phyloP scores from a whole-genome alignment of 2,329 filamentous ascomycete genomes.

The Fusarium mundagurra region DNA sequence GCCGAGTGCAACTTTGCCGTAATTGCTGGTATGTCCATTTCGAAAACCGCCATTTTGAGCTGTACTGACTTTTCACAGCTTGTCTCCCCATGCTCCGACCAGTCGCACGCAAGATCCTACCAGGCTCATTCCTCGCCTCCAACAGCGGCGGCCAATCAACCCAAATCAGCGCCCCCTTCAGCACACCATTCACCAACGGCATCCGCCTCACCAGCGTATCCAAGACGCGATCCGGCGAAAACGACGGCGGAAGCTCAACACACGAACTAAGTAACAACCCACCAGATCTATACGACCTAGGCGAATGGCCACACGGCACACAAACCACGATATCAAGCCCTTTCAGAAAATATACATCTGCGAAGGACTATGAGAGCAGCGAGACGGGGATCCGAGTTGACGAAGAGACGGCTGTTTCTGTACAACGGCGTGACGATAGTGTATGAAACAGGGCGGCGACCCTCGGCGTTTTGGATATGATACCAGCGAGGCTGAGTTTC shows the following conservation, averaged over 20 bases:
- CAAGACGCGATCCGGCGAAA: conserved; percentile 13
- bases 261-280: conserved; percentile 11
- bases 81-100: conserved; percentile 39
- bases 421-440: conserved; percentile 19
- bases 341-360: conserved; percentile 28
- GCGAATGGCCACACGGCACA: conserved; percentile 22
- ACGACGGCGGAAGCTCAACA: conserved; percentile 31
- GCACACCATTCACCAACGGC: conserved; percentile 23
- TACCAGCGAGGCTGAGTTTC: background rate
- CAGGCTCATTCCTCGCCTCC: conserved; percentile 31
- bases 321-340: conserved; percentile 30
- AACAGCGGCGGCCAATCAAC: conserved; percentile 18
- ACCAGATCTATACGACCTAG: conserved; percentile 20
- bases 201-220: conserved; percentile 27
- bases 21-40: conserved; percentile 36
- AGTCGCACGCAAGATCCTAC: conserved; percentile 29
- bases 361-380: conserved; percentile 19
- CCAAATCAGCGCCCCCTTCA: conserved; percentile 15
- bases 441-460: conserved; percentile 28
- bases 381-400: conserved; percentile 23
- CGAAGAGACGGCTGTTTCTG: conserved; percentile 21
- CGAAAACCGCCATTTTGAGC: no score
- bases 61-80: conserved; percentile 12
- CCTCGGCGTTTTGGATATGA: conserved; percentile 22
- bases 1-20: conserved; percentile 45